A percentile compares a stretch with the other conserved stretches of the same genome.
Evolutionary conservation across 2,329 filamentous ascomycete species (phyloP).

Genomic region (Escovopsis sp.): DNA sequence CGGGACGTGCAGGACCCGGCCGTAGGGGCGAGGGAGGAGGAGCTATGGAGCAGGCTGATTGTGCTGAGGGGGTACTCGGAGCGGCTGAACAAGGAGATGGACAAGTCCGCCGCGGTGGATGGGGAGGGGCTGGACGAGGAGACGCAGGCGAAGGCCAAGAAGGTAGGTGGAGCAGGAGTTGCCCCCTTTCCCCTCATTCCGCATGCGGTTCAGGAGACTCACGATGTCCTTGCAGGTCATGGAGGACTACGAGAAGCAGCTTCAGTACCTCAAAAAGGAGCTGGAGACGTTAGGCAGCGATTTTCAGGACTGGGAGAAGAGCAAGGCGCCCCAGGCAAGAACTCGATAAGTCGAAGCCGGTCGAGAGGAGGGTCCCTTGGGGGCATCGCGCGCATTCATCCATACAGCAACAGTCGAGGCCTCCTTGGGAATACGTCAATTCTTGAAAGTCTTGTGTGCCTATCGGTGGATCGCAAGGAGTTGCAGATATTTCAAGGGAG

Average conservation of each 20-base stretch:
- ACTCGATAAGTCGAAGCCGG: background rate
- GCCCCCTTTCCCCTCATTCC: background rate
- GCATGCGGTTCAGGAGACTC: slow-evolving; percentile 2
- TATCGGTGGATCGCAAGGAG: too few species aligned
- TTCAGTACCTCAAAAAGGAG: slow-evolving; percentile 61
- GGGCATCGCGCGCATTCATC: background rate
- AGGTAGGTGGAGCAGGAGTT: slow-evolving; percentile 31
- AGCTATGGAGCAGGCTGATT: slow-evolving; percentile 73
- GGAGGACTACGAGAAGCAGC: slow-evolving; percentile 69
- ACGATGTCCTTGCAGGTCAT: slow-evolving; percentile 41
- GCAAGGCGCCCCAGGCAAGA: slow-evolving; percentile 26
- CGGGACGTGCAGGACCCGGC: slow-evolving; percentile 59
- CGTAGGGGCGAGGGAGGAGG: slow-evolving; percentile 61
- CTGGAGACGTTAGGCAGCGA: slow-evolving; percentile 47
- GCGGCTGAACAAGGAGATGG: slow-evolving; percentile 58
- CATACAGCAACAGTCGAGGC: too few species aligned
- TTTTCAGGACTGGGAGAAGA: slow-evolving; percentile 40
- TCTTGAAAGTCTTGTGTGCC: too few species aligned
- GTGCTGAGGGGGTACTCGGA: slow-evolving; percentile 59
- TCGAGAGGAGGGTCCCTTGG: slow-evolving; percentile 7
- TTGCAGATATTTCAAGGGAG: too few species aligned
- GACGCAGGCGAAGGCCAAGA: slow-evolving; percentile 56
- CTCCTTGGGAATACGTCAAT: too few species aligned
- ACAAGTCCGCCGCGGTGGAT: slow-evolving; percentile 45
- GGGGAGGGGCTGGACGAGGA: slow-evolving; percentile 51